Evolutionary conservation across 345 rosid species (phyloP).

Genomic region (Camelina hispida): DNA sequence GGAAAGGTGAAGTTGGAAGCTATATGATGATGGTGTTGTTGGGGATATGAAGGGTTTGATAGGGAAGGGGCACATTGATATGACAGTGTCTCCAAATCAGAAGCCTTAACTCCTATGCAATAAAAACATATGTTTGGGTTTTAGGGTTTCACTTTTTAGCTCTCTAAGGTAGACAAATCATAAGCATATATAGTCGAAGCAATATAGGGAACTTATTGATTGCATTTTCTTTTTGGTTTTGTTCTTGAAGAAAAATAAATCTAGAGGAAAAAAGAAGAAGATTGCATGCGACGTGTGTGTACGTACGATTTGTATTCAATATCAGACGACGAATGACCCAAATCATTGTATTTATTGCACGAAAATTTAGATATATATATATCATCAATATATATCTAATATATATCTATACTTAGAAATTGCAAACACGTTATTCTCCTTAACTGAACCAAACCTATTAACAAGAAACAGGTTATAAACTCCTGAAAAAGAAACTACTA

Average conservation of each 20-base stretch:
- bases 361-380: background rate
- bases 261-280: background rate
- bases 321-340: conserved; percentile 1
- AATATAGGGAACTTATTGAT: background rate
- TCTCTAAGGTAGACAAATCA: conserved; percentile 33
- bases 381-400: no score
- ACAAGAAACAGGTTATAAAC: no score
- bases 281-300: conserved; percentile 13
- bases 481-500: no score
- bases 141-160: conserved; percentile 20
- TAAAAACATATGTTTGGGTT: conserved; percentile 32
- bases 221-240: background rate
- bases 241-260: background rate
- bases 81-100: conserved; percentile 39
- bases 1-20: conserved; percentile 6
- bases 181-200: conserved; percentile 23
- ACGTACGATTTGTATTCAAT: background rate
- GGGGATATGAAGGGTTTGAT: conserved; percentile 26
- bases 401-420: no score
- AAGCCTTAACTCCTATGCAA: conserved; percentile 32
- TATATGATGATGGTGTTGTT: conserved; percentile 32
- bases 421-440: no score
- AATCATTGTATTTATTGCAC: conserved; percentile 26
- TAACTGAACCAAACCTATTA: background rate
- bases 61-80: conserved; percentile 30